Evolutionary conservation across 768 basidiomycete genomes (phyloP), one percentile per base, ranked within the genome.

Genomic region (Ephemerocybe angulata): DNA sequence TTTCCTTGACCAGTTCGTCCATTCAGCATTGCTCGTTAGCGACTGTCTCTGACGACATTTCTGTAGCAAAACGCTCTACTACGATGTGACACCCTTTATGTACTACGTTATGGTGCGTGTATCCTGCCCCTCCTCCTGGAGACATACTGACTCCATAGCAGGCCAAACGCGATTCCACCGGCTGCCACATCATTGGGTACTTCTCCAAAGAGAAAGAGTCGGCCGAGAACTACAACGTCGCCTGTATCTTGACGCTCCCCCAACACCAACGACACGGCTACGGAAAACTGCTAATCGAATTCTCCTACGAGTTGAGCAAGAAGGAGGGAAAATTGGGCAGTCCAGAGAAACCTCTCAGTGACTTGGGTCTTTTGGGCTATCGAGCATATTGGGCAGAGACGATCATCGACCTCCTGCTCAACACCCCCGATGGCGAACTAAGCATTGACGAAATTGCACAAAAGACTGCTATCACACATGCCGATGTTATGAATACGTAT

Each of bases 131-230:
- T 22, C 24, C 43, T 42, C 21, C 49, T 29, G 22, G 43, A 57
- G 35, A 55, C 41, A 54, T 21, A 42, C 38, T 60, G 15, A 61
- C 48, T 29, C 42, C 33, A 22, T 54, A 56, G 22, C 49, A 93
- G 90, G 83, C 83, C 48, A 84, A 86, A 65, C 84, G 93, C 57
- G 97, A 99, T 72, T 86, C 90, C 12, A 74, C 80, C 21, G 97
- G 97, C 29, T 93, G 91, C 69, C 97, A 99, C 68, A 73, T 97
- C 61, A 89, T 99, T 60, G 96, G 96, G 24, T 99, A 98, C 74
- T 99, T 99, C 72, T 98, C 94, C 27, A 98, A 98, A 67, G 97
- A 99, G 76, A 99, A 99, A 69, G 97, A 99, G 70, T 95, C 85
- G 2, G 89, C 97, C 25, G 97, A 99, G 63, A 92, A 86, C 64